Evolutionary conservation across 345 rosid genomes (phyloP), one percentile per base, ranked within the genome.

Genomic region (Dimocarpus longan): DNA sequence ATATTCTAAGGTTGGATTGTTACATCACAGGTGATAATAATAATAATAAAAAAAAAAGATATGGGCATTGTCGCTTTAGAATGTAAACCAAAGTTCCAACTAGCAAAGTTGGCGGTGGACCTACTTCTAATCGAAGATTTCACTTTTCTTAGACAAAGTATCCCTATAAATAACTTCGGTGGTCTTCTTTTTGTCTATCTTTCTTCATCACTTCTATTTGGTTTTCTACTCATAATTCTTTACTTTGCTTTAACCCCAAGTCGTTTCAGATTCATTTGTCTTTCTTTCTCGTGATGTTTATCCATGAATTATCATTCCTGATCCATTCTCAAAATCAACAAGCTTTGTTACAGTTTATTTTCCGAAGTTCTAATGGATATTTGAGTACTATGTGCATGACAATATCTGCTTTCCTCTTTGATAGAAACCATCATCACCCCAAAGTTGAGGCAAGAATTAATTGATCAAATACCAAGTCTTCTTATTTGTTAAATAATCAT

Each of bases 221-320:
- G 1, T 32, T 32, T 32, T 42, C 8, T 42, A 5, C 9, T 5
- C 44, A 18, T 57, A 28, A 43, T 48, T 68, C 71, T 57, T 71
- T 66, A 28, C 71, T 81, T 76, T 24, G 13, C 70, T 71, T 81
- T 70, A 43, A 22, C 68, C 39, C 48, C 78, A 74, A 74, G 82
- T 67, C 44, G 50, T 66, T 66, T 63, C 11, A 21, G 40, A 80
- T 68, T 48, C 82, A 48, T 78, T 69, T 40, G 12, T 62, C 50
- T 74, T 68, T 21, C 26, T 69, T 18, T 22, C 39, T 28, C 73
- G 22, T 37, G 7, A 22, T 10, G 56, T 9, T 43, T 32, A 32
- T 32, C 37, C 3, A 32, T 22, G 12, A 57, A 54, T 32, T 32
- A 32, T 32, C 37, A 32, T 32, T 32, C 37, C 3, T 57, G n/a